Evolutionary conservation across 768 basidiomycete genomes (phyloP).

Genomic region (Lactarius tabidus): DNA sequence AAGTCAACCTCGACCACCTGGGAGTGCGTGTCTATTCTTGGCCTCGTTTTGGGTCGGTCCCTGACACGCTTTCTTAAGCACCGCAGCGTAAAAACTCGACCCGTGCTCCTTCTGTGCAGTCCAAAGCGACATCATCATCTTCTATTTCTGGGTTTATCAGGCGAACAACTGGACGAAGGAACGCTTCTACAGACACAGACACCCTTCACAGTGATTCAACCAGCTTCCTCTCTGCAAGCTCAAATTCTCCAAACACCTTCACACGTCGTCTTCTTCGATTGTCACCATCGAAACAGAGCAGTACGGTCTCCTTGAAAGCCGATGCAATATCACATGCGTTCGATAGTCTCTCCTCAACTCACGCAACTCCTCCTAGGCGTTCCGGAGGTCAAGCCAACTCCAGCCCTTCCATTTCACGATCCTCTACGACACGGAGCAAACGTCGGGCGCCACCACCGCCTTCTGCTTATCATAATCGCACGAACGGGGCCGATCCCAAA

Average conservation of each 20-base stretch:
- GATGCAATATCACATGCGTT: conserved; percentile 41
- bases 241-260: conserved; percentile 25
- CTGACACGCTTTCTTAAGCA: conserved; percentile 25
- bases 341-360: conserved; percentile 31
- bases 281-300: conserved; percentile 46
- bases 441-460: conserved; percentile 28
- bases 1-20: conserved; percentile 9
- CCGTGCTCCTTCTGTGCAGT: conserved; percentile 34
- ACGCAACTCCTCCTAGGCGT: conserved; percentile 29
- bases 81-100: conserved; percentile 25
- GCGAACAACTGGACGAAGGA: conserved; percentile 33
- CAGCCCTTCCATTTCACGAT: conserved; percentile 35
- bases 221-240: conserved; percentile 31
- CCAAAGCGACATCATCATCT: conserved; percentile 35
- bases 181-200: conserved; percentile 27
- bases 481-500: conserved; percentile 22
- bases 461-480: conserved; percentile 32
- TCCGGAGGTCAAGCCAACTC: conserved; percentile 27
- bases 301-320: conserved; percentile 45
- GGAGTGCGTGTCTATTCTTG: conserved; percentile 2
- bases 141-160: conserved; percentile 36
- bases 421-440: conserved; percentile 31
- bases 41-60: no score
- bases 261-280: conserved; percentile 32
- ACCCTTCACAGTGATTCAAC: conserved; percentile 28